phyloP scores from a whole-genome alignment of 2,329 filamentous ascomycete species.

The Clarireedia monteithiana region DNA sequence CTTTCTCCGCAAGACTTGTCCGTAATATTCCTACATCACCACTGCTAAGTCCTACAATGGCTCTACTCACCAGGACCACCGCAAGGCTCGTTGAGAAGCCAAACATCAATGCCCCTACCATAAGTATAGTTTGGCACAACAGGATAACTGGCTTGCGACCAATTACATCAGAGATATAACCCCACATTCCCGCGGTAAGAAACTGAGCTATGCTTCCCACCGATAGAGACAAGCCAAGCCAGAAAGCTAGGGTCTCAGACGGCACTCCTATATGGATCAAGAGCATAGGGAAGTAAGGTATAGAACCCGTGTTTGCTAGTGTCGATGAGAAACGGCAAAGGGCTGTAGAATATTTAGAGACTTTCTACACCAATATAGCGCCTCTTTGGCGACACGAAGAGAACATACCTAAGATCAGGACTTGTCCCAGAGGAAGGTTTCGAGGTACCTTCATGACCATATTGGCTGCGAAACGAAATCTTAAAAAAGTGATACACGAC shows the following conservation, averaged over 20 bases:
- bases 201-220: constrained; percentile 79
- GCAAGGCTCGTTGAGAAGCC: constrained; percentile 57
- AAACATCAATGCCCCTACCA: constrained; percentile 55
- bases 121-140: constrained; percentile 56
- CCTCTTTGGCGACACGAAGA: neutral
- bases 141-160: constrained; percentile 74
- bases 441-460: neutral
- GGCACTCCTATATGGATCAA: neutral
- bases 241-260: neutral
- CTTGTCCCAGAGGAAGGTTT: neutral
- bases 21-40: constrained; percentile 69
- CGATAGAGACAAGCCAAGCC: neutral
- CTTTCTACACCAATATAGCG: too few relatives aligned
- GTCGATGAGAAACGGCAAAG: constrained; percentile 7
- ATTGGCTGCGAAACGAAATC: neutral
- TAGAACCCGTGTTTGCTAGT: neutral
- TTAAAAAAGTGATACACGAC: neutral
- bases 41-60: constrained; percentile 65
- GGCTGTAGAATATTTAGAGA: neutral
- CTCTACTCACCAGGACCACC: constrained; percentile 55
- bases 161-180: constrained; percentile 55
- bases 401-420: neutral
- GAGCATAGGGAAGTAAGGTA: neutral
- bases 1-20: constrained; percentile 61
- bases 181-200: constrained; percentile 76